These are phyloP conservation scores for Beauveria rudraprayagi DNA, from an alignment of 2,329 filamentous ascomycete genomes.

Conservation along the genomic window DNA sequence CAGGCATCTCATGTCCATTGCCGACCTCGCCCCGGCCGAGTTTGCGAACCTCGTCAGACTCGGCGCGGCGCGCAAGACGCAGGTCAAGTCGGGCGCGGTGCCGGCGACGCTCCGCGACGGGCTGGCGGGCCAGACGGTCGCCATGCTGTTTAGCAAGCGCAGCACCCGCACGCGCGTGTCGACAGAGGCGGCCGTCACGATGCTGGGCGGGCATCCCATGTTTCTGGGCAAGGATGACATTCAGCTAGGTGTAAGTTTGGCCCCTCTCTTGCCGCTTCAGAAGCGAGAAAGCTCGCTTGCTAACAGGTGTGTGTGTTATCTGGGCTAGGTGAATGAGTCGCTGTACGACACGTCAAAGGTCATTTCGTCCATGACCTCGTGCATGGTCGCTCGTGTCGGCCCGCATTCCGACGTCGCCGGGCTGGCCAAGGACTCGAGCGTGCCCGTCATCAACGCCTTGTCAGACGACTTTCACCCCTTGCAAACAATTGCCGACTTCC, in stretches of 20 bases:
- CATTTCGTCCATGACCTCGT: slow-evolving; percentile 87
- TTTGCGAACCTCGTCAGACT: slow-evolving; percentile 76
- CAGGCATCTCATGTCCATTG: slow-evolving; percentile 86
- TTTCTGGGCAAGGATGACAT: slow-evolving; percentile 95
- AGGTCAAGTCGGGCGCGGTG: slow-evolving; percentile 57
- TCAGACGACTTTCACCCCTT: slow-evolving; percentile 90
- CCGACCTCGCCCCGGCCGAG: slow-evolving; percentile 72
- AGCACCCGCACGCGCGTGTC: slow-evolving; percentile 90
- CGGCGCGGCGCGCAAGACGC: slow-evolving; percentile 67
- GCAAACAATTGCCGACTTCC: slow-evolving; percentile 88
- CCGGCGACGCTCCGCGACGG: slow-evolving; percentile 51
- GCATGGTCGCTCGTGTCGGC: slow-evolving; percentile 72
- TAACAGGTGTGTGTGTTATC: neutral
- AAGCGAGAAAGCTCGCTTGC: neutral
- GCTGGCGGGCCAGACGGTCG: slow-evolving; percentile 71
- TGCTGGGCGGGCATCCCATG: slow-evolving; percentile 90
- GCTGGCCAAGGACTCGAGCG: slow-evolving; percentile 63
- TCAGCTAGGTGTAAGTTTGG: slow-evolving; percentile 68
- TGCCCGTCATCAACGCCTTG: slow-evolving; percentile 80
- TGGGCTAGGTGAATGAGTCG: slow-evolving; percentile 71
- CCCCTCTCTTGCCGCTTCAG: neutral
- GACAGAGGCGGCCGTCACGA: slow-evolving; percentile 81
- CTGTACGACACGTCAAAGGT: slow-evolving; percentile 88
- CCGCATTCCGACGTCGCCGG: slow-evolving; percentile 66
- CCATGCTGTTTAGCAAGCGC: slow-evolving; percentile 95